A percentile compares a stretch with the other conserved stretches of the same genome.
Conservation (phyloP, 768 basidiomycete genomes). For the Leccinum rimulosum region DNA sequence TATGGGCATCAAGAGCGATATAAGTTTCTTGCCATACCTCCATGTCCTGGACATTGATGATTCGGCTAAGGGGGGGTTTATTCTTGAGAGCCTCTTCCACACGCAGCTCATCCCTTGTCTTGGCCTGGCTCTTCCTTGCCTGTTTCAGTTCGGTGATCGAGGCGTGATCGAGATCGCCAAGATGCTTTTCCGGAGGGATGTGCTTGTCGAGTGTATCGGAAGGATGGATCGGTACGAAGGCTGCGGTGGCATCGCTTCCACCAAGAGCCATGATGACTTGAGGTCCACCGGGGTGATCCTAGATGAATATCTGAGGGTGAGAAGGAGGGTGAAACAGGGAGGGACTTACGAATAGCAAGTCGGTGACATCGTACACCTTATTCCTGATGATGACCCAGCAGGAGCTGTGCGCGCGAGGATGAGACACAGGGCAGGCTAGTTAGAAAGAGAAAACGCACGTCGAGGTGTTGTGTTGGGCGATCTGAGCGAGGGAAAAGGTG, state of each 20-base stretch:
- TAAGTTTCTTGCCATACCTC: conserved; percentile 47
- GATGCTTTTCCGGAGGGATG: conserved; percentile 65
- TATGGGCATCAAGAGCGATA: not conserved
- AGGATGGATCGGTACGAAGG: conserved; percentile 82
- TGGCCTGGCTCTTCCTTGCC: conserved; percentile 40
- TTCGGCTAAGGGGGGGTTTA: conserved; percentile 64
- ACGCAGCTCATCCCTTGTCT: conserved; percentile 69
- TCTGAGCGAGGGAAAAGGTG: conserved; percentile 52
- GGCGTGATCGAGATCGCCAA: conserved; percentile 59
- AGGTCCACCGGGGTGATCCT: conserved; percentile 82
- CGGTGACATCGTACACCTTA: conserved; percentile 84
- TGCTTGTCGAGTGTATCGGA: conserved; percentile 74
- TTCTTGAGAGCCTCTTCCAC: conserved; percentile 57
- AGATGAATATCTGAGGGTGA: conserved; percentile 11
- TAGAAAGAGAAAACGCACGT: conserved; percentile 36
- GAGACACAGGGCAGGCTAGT: not conserved
- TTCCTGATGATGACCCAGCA: conserved; percentile 85
- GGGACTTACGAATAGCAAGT: conserved; percentile 59
- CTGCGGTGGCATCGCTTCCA: conserved; percentile 79
- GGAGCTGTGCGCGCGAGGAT: conserved; percentile 43
- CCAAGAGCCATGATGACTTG: conserved; percentile 81
- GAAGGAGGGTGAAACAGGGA: not conserved
- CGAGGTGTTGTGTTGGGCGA: conserved; percentile 55
- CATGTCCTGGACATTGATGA: conserved; percentile 78
- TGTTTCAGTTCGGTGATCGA: conserved; percentile 39